phyloP scores from a whole-genome alignment of 352 stramenopile genomes.

The Globisporangium splendens region DNA sequence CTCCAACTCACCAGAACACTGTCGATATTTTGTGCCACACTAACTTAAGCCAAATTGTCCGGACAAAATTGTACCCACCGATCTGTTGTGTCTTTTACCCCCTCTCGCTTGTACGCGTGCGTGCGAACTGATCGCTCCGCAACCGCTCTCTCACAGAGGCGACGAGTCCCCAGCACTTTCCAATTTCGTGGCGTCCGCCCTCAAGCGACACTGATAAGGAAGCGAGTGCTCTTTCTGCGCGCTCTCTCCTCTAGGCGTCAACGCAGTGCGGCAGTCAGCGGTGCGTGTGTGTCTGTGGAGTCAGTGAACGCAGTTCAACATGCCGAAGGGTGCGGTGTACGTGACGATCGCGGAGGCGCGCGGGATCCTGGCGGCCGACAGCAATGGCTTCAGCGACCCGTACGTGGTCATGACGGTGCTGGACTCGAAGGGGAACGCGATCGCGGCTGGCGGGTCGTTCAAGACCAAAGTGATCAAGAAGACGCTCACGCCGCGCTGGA shows the following conservation, averaged over 20 bases:
- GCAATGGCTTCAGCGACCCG: constrained; percentile 64
- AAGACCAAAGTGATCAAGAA: constrained; percentile 74
- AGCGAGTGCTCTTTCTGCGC: no score
- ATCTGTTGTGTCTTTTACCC: neutral
- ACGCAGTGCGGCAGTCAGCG: neutral
- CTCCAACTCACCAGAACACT: no score
- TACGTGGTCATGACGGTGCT: constrained; percentile 71
- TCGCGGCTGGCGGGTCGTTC: constrained; percentile 43
- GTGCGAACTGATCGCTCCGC: no score
- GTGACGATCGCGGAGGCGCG: constrained; percentile 63
- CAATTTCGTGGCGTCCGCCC: neutral
- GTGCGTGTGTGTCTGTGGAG: neutral
- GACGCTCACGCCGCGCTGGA: constrained; percentile 55
- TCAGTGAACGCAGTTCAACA: neutral
- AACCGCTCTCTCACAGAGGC: neutral
- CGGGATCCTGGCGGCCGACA: constrained; percentile 61
- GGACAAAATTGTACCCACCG: neutral
- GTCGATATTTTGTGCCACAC: neutral
- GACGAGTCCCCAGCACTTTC: neutral
- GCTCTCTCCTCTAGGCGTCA: neutral
- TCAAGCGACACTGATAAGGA: neutral
- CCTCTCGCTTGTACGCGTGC: no score
- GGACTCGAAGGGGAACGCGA: constrained; percentile 42
- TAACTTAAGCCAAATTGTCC: neutral
- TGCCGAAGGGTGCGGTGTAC: constrained; percentile 16